These are phyloP conservation scores for Purpureocillium takamizusanense DNA, from an alignment of 2,329 filamentous ascomycete species.

Conservation along the genomic window DNA sequence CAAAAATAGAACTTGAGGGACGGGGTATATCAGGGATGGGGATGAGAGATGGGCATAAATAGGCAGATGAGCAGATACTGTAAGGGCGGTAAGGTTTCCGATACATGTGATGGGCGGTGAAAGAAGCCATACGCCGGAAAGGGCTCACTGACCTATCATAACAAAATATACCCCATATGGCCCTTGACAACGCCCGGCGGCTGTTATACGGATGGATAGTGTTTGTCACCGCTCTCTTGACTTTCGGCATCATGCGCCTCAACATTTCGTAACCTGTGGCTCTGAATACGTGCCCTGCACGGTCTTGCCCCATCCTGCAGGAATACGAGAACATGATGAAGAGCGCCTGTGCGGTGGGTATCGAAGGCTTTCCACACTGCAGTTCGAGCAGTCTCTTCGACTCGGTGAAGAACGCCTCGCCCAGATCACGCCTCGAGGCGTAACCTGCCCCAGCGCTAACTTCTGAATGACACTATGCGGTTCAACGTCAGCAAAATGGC, in stretches of 20 bases:
- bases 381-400: background rate
- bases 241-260: slow-evolving; percentile 1
- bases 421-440: background rate
- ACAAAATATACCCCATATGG: slow-evolving; percentile 1
- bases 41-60: background rate
- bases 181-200: background rate
- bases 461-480: too few relatives aligned
- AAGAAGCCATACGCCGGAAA: background rate
- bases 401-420: background rate
- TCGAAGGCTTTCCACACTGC: background rate
- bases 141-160: background rate
- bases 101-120: background rate
- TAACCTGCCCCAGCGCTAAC: too few relatives aligned
- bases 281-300: background rate
- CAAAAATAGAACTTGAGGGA: background rate
- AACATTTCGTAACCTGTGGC: slow-evolving; percentile 1
- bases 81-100: background rate
- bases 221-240: background rate
- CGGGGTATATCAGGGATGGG: background rate
- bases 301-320: background rate
- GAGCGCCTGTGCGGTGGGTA: slow-evolving; percentile 1
- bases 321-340: slow-evolving; percentile 3
- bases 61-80: slow-evolving; percentile 1
- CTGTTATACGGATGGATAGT: background rate
- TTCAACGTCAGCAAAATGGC: too few relatives aligned